phyloP scores from a whole-genome alignment of 2,329 filamentous ascomycete species.

The Hypoxylon sp. region DNA sequence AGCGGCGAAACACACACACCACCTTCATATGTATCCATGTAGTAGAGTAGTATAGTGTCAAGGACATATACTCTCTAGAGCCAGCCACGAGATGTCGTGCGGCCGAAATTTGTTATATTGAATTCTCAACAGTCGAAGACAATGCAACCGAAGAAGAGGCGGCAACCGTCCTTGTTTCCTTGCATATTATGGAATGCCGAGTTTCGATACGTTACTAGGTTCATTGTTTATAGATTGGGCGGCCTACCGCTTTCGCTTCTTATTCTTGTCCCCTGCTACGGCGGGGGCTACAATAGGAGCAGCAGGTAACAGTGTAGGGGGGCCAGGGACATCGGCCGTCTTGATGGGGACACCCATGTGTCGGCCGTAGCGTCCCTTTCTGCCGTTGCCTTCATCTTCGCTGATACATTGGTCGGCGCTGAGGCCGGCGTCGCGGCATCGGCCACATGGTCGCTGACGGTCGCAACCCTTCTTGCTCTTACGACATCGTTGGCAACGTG shows the following conservation, averaged over 20 bases:
- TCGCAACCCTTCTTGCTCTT: conserved; percentile 99
- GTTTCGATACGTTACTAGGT: conserved; percentile 21
- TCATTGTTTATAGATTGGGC: conserved; percentile 22
- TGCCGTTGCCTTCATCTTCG: conserved; percentile 97
- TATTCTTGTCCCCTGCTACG: conserved; percentile 67
- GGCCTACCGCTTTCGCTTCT: conserved; percentile 72
- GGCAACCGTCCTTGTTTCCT: conserved; percentile 12
- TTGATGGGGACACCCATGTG: conserved; percentile 78
- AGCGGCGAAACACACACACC: conserved; percentile 27
- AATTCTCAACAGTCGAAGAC: conserved; percentile 18
- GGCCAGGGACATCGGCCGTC: conserved; percentile 65
- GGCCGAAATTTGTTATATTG: conserved; percentile 16
- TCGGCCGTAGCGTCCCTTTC: conserved; percentile 90
- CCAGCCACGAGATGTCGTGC: conserved; percentile 16
- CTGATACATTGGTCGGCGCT: conserved; percentile 94
- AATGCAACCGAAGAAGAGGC: conserved; percentile 25
- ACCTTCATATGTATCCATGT: conserved; percentile 18
- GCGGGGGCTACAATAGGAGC: conserved; percentile 64
- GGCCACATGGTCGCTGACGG: conserved; percentile 92
- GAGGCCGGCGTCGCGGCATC: conserved; percentile 96
- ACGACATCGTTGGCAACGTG: conserved; percentile 96
- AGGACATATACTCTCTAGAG: conserved; percentile 14
- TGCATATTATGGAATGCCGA: conserved; percentile 17
- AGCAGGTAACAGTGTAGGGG: conserved; percentile 57
- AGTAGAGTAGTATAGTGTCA: conserved; percentile 24